These are phyloP conservation scores for Penicillium sp. DNA, from an alignment of 2,329 filamentous ascomycete species.

Conservation along the genomic window DNA sequence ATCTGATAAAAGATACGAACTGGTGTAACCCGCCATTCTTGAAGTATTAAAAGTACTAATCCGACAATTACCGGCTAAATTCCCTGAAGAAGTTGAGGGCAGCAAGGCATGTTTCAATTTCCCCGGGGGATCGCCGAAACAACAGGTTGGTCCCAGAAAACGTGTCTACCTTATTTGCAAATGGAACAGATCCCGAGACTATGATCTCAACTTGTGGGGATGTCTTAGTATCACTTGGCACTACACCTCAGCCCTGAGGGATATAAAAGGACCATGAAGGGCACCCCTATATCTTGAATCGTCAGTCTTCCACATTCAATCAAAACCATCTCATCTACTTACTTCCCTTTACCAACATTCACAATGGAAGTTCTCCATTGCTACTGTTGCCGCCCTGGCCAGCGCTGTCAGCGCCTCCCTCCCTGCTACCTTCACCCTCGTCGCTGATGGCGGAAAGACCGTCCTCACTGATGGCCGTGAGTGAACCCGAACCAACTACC, in stretches of 20 bases:
- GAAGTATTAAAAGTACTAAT: too few relatives aligned
- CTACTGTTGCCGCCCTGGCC: constrained; percentile 22
- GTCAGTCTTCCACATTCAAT: background rate
- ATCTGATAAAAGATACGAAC: too few relatives aligned
- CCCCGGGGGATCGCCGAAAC: constrained; percentile 8
- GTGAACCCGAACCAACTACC: background rate
- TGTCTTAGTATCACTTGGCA: constrained; percentile 1
- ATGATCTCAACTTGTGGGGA: background rate
- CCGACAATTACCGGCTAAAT: background rate
- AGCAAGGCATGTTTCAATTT: constrained; percentile 19
- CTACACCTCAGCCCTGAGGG: background rate
- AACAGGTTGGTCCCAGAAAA: background rate
- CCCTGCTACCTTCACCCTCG: constrained; percentile 27
- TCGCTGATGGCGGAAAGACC: constrained; percentile 27
- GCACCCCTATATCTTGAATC: background rate
- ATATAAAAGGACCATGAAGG: background rate
- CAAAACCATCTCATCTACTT: background rate
- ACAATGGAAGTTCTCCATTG: constrained; percentile 32
- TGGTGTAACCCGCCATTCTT: too few relatives aligned
- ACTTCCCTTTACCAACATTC: background rate
- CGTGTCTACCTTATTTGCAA: background rate
- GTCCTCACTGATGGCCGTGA: constrained; percentile 28
- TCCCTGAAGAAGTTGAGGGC: background rate
- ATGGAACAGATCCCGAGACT: constrained; percentile 1
- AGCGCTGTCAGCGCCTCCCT: constrained; percentile 24